Base-by-base conservation (phyloP, 257 asterid genomes). In the Coffea eugenioides region DNA sequence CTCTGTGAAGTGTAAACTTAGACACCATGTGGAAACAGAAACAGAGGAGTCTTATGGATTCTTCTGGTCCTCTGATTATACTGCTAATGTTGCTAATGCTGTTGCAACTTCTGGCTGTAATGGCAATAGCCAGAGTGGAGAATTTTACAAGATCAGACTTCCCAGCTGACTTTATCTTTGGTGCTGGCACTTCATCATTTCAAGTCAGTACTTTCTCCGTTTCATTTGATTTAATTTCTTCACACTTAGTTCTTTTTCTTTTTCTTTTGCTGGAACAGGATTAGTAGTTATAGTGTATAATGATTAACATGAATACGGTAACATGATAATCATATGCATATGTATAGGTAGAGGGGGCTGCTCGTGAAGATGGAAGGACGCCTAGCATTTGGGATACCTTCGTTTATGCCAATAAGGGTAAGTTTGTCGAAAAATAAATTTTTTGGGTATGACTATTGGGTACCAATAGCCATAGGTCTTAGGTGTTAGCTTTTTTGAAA, bases 121-220 rank as follows among this genome's bases (percentile, higher is more conserved):
- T 23, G 14, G 31, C 43, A 39, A 4, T 8, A 3, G 23, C 23
- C 49, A 11, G 78, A 3, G 78, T 62, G 12, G 16, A 49, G 8
- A 64, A 82, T 67, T 51, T 52, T 20, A 54, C 45, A 7, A 74
- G 86, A 74, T 34, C 80, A 8, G 83, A 83, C 64, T 83, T 83
- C 54, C 86, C 80, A 4, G 72, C 56, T 34, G 71, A 75, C 54
- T 83, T 83, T n/a, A 80, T 83, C 1, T 83, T 83, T 20, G 86
- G 83, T 36, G 43, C 83, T 9, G 80, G 86, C n/a, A 57, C 69
- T 79, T 83, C 83, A 11, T 83, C 86, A 21, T 83, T 79, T 74
- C 86, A 83, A 10, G 86, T 83, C 21, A 27, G 74, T 21, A 21
- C 31, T 21, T 21, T 43, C 8, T 21, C 21, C 4, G 43, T 39